Conservation (phyloP, 2,329 filamentous ascomycete species). For the Orbilia ellipsospora region DNA sequence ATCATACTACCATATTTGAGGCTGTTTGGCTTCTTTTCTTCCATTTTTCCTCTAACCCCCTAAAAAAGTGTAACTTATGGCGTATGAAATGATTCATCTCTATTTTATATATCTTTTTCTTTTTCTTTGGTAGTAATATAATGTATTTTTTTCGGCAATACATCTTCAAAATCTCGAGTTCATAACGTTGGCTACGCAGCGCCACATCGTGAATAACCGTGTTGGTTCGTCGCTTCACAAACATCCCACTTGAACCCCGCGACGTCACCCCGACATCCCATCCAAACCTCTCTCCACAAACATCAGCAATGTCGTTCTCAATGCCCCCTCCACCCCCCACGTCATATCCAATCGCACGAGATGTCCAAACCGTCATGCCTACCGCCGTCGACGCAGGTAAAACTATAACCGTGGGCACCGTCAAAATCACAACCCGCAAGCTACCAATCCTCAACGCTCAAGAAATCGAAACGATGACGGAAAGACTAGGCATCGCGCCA, state of each 20-base stretch:
- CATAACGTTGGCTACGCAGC: too few species aligned
- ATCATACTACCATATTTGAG: conserved; percentile 5
- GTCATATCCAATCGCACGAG: conserved; percentile 20
- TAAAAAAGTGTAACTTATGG: conserved; percentile 51
- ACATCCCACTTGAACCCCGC: conserved; percentile 38
- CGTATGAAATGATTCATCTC: conserved; percentile 42
- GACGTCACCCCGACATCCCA: conserved; percentile 25
- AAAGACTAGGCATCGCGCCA: conserved; percentile 81
- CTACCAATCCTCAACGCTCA: conserved; percentile 92
- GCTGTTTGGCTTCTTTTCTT: conserved; percentile 8
- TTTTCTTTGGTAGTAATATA: too few species aligned
- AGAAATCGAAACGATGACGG: conserved; percentile 86
- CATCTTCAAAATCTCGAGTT: neutral
- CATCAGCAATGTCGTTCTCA: conserved; percentile 11
- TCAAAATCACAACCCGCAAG: conserved; percentile 64
- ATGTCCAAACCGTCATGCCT: conserved; percentile 46
- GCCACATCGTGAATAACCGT: neutral
- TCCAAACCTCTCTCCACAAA: neutral
- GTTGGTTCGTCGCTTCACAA: neutral
- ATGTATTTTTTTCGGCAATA: neutral
- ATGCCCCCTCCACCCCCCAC: conserved; percentile 38
- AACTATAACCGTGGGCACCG: conserved; percentile 53
- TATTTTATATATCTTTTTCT: conserved; percentile 6
- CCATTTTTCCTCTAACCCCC: conserved; percentile 19
- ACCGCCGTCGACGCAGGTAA: conserved; percentile 56